These are phyloP conservation scores for Akanthomyces uredinophilus DNA, from an alignment of 2,329 filamentous ascomycete genomes.

Conservation along the genomic window DNA sequence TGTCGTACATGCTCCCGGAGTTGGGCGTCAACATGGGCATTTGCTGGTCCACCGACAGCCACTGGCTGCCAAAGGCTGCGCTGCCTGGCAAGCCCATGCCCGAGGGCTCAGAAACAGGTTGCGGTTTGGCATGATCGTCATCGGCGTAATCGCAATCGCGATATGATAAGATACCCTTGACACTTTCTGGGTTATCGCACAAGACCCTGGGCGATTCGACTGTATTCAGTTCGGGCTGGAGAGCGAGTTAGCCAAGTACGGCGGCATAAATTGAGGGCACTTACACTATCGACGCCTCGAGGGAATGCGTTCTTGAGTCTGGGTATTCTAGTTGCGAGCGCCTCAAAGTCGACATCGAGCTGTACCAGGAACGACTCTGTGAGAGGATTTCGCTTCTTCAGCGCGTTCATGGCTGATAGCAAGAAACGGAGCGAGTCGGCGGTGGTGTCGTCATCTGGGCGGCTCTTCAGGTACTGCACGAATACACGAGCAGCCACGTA, in stretches of 20 bases:
- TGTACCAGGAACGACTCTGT: constrained; percentile 94
- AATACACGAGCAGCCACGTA: constrained; percentile 96
- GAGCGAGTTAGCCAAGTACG: not conserved
- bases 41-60: constrained; percentile 38
- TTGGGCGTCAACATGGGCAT: constrained; percentile 33
- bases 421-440: constrained; percentile 84
- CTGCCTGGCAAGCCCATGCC: constrained; percentile 6
- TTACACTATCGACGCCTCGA: constrained; percentile 47
- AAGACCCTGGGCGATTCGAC: constrained; percentile 19
- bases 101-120: constrained; percentile 3
- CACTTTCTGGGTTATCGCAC: constrained; percentile 32
- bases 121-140: constrained; percentile 37
- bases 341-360: constrained; percentile 84
- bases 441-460: constrained; percentile 76
- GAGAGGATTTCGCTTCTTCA: constrained; percentile 83
- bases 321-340: constrained; percentile 57
- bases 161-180: constrained; percentile 40
- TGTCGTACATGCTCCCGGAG: constrained; percentile 32
- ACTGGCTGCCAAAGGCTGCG: constrained; percentile 27
- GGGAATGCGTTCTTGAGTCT: constrained; percentile 52
- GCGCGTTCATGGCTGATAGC: constrained; percentile 80
- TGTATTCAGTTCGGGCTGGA: constrained; percentile 14
- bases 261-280: constrained; percentile 17
- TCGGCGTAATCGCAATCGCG: constrained; percentile 41
- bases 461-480: constrained; percentile 90